A percentile compares a stretch with the other conserved stretches of the same genome.
Conservation (phyloP, 2,329 filamentous ascomycete genomes). For the Cercospora janseana region DNA sequence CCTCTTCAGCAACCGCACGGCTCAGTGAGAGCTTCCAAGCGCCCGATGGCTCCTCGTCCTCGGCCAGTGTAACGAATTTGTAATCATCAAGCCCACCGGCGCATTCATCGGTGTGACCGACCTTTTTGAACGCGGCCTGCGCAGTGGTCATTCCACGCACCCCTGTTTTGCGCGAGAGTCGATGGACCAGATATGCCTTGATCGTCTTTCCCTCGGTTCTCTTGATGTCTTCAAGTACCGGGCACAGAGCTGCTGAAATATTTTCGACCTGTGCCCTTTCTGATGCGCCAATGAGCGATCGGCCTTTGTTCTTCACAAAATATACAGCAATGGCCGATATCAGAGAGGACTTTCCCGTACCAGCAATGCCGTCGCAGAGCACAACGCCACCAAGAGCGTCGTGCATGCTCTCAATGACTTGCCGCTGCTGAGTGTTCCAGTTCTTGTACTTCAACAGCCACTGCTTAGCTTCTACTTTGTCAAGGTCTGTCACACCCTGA, state of each 20-base stretch:
- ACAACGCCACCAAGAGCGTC: background rate
- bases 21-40: background rate
- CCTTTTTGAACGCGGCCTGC: background rate
- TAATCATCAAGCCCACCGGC: background rate
- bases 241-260: background rate
- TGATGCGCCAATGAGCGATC: background rate
- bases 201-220: background rate
- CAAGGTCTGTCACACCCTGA: background rate
- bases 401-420: background rate
- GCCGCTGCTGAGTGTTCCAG: conserved; percentile 3
- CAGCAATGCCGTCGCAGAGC: background rate
- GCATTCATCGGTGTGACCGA: background rate
- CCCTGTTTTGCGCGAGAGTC: background rate
- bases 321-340: background rate
- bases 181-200: background rate
- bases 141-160: background rate
- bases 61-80: background rate
- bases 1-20: background rate
- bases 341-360: conserved; percentile 9
- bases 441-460: background rate
- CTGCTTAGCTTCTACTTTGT: background rate
- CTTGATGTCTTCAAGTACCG: background rate
- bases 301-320: conserved; percentile 1
- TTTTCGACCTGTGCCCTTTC: background rate
- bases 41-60: background rate